These are phyloP conservation scores for Paramecium sonneborni DNA, from an alignment of 73 alveolate species.

Conservation along the genomic window DNA sequence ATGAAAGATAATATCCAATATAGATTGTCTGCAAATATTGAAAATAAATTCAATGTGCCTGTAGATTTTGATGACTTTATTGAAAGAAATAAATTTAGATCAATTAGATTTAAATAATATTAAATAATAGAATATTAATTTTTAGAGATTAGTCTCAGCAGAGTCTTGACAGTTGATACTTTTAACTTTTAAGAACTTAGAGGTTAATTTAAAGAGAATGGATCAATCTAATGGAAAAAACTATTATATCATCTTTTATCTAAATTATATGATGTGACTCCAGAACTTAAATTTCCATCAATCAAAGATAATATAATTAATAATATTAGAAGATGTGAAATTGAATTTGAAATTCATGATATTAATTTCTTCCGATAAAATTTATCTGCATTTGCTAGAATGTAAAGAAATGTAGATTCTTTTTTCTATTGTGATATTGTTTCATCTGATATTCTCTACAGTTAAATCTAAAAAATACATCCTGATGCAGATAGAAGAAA, in stretches of 20 bases:
- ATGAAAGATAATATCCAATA: not conserved
- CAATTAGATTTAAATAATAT: not conserved
- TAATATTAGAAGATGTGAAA: conserved; percentile 8
- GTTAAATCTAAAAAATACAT: not conserved
- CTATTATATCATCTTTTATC: not conserved
- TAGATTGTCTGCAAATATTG: not conserved
- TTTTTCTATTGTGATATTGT: not conserved
- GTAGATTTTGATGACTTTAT: not conserved
- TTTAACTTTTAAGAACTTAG: not conserved
- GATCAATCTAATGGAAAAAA: not conserved
- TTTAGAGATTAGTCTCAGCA: not conserved
- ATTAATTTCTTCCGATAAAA: not conserved
- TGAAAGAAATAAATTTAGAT: not conserved
- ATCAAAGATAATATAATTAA: not conserved
- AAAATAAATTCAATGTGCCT: not conserved
- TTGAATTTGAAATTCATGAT: conserved; percentile 28
- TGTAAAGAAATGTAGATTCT: not conserved
- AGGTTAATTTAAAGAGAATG: not conserved
- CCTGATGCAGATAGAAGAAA: not conserved
- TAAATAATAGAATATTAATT: not conserved
- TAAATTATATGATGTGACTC: not conserved
- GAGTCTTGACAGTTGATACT: not conserved
- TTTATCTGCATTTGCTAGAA: not conserved
- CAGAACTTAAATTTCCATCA: not conserved
- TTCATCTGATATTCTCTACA: not conserved